Conservation (phyloP, 2,329 filamentous ascomycete species). For the Colletotrichum echinochloae region DNA sequence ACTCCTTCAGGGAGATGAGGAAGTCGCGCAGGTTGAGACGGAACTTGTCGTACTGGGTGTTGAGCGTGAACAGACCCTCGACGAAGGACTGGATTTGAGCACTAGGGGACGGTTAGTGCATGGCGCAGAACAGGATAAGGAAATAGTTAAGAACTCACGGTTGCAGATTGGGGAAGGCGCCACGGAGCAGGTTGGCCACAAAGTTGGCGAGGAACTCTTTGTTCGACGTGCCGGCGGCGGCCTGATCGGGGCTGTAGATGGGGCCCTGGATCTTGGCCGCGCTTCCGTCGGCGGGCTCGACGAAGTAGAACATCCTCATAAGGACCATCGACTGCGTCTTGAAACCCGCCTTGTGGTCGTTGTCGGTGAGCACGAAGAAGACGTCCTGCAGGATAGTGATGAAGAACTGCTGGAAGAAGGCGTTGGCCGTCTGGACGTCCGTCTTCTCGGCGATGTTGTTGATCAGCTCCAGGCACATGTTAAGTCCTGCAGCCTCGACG, state of each 20-base stretch:
- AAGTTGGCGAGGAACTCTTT: conserved; percentile 91
- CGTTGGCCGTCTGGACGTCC: conserved; percentile 85
- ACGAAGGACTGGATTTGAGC: conserved; percentile 92
- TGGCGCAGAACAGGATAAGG: neutral
- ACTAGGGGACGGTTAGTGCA: conserved; percentile 61
- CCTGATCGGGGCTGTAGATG: conserved; percentile 88
- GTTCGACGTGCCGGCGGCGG: conserved; percentile 85
- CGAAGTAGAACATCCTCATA: conserved; percentile 95
- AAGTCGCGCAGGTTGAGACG: conserved; percentile 96
- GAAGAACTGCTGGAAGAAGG: conserved; percentile 99
- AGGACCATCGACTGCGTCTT: conserved; percentile 96
- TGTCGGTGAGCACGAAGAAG: conserved; percentile 97
- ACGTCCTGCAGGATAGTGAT: conserved; percentile 96
- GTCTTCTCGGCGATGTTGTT: conserved; percentile 93
- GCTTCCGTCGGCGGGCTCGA: conserved; percentile 76
- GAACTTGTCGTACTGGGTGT: conserved; percentile 92
- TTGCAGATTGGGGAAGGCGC: conserved; percentile 93
- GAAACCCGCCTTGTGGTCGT: conserved; percentile 98
- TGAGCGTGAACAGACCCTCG: conserved; percentile 87
- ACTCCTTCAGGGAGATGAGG: conserved; percentile 96
- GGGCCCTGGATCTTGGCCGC: conserved; percentile 91
- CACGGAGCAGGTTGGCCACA: conserved; percentile 85
- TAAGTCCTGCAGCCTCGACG: conserved; percentile 94
- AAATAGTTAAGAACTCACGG: conserved; percentile 74
- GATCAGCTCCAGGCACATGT: conserved; percentile 98